Percentiles rank a stretch among this genome's conserved stretches.
Conservation (phyloP, 306 rosid genomes). For the Cucurbita moschata region DNA sequence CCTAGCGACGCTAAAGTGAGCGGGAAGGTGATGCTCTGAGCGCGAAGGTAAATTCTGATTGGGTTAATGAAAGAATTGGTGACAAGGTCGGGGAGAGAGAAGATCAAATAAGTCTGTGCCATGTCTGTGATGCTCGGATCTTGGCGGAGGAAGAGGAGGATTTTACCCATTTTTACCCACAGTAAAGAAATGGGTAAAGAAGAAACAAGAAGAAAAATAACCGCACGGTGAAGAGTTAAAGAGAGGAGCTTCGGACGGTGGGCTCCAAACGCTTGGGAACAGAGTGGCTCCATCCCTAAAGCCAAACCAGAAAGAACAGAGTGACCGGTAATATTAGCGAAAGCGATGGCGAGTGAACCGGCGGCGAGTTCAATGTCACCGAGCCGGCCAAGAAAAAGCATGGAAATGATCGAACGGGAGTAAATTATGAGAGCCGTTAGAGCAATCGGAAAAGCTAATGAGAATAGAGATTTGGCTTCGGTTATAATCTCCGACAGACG, state of each 20-base stretch:
- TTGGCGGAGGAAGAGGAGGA: conserved; percentile 37
- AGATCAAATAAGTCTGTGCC: conserved; percentile 50
- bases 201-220: conserved; percentile 37
- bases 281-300: conserved; percentile 84
- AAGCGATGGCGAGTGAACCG: conserved; percentile 74
- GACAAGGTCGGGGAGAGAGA: conserved; percentile 65
- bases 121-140: conserved; percentile 26
- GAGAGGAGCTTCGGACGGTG: conserved; percentile 63
- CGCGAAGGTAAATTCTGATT: conserved; percentile 82
- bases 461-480: conserved; percentile 40
- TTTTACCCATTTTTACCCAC: conserved; percentile 49
- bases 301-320: conserved; percentile 74
- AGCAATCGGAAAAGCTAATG: conserved; percentile 47
- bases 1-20: conserved; percentile 57
- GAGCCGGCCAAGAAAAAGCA: conserved; percentile 64
- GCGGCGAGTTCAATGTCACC: conserved; percentile 69
- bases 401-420: conserved; percentile 65
- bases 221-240: conserved; percentile 60
- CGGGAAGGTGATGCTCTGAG: conserved; percentile 65
- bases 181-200: conserved; percentile 68
- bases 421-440: conserved; percentile 66
- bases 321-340: conserved; percentile 84
- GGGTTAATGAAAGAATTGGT: conserved; percentile 72
- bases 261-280: conserved; percentile 92
- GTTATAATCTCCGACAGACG: conserved; percentile 7